A percentile compares a stretch with the other conserved stretches of the same genome.
These are phyloP conservation scores for Myrica gale DNA, from an alignment of 306 rosid genomes.

Conservation along the genomic window DNA sequence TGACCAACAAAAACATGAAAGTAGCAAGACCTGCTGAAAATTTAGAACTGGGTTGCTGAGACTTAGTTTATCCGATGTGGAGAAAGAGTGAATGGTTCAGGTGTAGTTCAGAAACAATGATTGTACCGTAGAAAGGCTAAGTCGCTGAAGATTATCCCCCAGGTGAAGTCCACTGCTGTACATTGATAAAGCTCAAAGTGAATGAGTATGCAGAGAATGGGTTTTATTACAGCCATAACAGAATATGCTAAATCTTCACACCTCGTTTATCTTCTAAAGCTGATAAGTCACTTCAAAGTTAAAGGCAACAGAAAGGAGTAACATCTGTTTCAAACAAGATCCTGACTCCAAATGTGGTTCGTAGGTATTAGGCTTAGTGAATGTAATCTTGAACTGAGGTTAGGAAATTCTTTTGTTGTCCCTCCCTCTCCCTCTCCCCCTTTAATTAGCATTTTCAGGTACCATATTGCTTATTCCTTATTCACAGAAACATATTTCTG, in stretches of 20 bases:
- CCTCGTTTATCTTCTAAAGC: background rate
- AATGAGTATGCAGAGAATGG: background rate
- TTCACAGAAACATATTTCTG: background rate
- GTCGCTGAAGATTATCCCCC: background rate
- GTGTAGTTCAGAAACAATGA: background rate
- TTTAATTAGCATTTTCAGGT: background rate
- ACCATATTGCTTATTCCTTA: background rate
- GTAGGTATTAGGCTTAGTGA: background rate
- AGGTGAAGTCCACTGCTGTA: background rate
- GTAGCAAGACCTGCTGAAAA: background rate
- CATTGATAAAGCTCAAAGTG: background rate
- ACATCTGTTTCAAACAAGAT: background rate
- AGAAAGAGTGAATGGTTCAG: background rate
- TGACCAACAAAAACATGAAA: background rate
- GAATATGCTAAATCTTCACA: background rate
- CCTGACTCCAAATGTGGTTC: background rate
- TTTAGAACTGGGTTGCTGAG: background rate
- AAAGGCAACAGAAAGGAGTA: background rate
- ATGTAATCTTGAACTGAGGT: background rate
- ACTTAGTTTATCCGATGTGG: background rate
- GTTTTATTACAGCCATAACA: background rate
- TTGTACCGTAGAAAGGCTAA: background rate
- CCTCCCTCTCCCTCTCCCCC: background rate
- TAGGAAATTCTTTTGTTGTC: background rate
- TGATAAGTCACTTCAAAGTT: background rate